A percentile compares a stretch with the other conserved stretches of the same genome.
Conservation (phyloP, 2,329 filamentous ascomycete species). For the Colletotrichum ledebouriae region DNA sequence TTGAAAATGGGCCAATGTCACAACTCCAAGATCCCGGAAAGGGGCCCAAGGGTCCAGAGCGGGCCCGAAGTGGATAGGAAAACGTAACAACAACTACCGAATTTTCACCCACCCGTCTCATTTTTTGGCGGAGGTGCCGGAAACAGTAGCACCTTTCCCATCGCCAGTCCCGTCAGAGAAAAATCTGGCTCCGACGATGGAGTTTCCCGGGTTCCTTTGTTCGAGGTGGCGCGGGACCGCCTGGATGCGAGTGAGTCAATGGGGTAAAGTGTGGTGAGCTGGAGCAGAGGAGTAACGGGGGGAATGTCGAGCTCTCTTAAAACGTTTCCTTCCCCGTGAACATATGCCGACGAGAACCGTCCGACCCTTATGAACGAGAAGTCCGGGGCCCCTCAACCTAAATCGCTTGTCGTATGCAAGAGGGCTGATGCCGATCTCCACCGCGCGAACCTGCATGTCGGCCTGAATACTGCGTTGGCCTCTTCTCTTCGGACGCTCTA, state of each 20-base stretch:
- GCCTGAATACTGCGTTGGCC: slow-evolving; percentile 4
- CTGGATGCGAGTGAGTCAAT: slow-evolving; percentile 34
- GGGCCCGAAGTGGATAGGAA: slow-evolving; percentile 41
- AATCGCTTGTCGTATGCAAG: slow-evolving; percentile 13
- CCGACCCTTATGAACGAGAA: slow-evolving; percentile 10
- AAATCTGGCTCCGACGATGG: slow-evolving; percentile 10
- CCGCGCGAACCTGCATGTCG: slow-evolving; percentile 13
- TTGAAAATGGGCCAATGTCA: not conserved
- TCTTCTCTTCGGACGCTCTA: slow-evolving; percentile 23
- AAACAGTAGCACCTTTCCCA: slow-evolving; percentile 28
- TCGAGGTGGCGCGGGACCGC: slow-evolving; percentile 28
- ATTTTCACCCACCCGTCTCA: slow-evolving; percentile 33
- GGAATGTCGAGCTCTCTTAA: slow-evolving; percentile 20
- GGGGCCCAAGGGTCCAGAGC: slow-evolving; percentile 11
- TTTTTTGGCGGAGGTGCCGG: slow-evolving; percentile 38
- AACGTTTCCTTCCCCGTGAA: not conserved
- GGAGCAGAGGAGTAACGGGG: not conserved
- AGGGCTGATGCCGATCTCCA: slow-evolving; percentile 27
- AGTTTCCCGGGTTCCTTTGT: slow-evolving; percentile 2
- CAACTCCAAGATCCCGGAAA: not conserved
- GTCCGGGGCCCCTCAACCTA: slow-evolving; percentile 42
- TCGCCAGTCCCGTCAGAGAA: slow-evolving; percentile 27
- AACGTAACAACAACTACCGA: slow-evolving; percentile 43
- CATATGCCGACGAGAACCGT: slow-evolving; percentile 30
- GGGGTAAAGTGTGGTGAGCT: not conserved